Base-by-base conservation (phyloP, 768 basidiomycete genomes). In the Gautieria morchelliformis region DNA sequence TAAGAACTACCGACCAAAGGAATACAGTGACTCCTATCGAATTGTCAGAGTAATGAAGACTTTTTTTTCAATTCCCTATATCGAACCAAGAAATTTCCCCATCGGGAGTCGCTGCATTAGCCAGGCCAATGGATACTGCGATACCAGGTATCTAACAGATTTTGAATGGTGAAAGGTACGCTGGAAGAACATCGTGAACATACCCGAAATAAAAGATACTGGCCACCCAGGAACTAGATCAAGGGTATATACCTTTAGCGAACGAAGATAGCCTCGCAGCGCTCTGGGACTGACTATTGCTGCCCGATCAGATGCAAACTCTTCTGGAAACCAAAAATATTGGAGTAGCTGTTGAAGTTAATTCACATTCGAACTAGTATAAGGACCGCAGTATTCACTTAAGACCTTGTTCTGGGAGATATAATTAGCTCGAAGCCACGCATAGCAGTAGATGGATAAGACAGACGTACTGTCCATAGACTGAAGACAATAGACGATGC, bases 1-100 rank as follows among this genome's bases (percentile, higher is more conserved):
- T 67, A 33, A 68, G 63, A 40, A 69, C 64, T 15, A 67, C 63
- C n/a, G 68, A 68, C 71, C 71, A 72, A 24, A 71, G 53, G 33
- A 68, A 62, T 19, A 64, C 65, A 9, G 67, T 63, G 15, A 56
- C 22, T 14, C 59, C 64, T 32, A 62, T 32, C 15, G 63, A 61
- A 48, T 55, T 41, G 47, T 59, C 24, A 58, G 58, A 59, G 44
- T 30, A 30, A 10, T 49, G 45, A 19, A 9, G 24, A 39, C 49
- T n/a, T 35, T 15, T 14, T 48, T 17, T 15, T 15, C 24, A 50
- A 37, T 45, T 47, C 19, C 39, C 15, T 47, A 19, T 9, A 17
- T 19, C 48, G 48, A n/a, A 57, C 56, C 56, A n/a, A 57, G 22
- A 8, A 57, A 57, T 22, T 58, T 59, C 27, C 64, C 68, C 6